phyloP scores from a whole-genome alignment of 768 basidiomycete species.

The Boletus rex-veris region DNA sequence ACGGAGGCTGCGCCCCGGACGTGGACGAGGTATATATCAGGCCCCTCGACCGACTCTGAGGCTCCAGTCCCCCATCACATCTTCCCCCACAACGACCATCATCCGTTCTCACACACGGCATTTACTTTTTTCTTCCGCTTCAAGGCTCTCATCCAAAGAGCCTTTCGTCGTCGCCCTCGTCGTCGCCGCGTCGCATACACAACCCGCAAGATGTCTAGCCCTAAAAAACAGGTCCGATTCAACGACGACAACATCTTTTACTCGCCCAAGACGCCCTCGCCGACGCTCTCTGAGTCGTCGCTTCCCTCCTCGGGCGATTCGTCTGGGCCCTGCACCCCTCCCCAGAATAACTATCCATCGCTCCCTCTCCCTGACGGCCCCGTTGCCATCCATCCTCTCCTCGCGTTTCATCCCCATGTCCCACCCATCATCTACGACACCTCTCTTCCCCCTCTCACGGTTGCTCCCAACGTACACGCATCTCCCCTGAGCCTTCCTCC shows the following conservation, averaged over 20 bases:
- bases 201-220: slow-evolving; percentile 17
- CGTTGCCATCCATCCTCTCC: slow-evolving; percentile 30
- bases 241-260: slow-evolving; percentile 32
- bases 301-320: slow-evolving; percentile 31
- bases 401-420: slow-evolving; percentile 27
- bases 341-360: slow-evolving; percentile 18
- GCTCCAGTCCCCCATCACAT: slow-evolving; percentile 1
- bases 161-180: slow-evolving; percentile 1
- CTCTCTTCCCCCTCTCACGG: slow-evolving; percentile 16
- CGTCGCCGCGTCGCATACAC: slow-evolving; percentile 8
- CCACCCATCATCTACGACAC: slow-evolving; percentile 22
- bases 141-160: slow-evolving; percentile 14
- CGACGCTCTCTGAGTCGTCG: slow-evolving; percentile 27
- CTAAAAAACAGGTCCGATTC: slow-evolving; percentile 31
- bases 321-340: slow-evolving; percentile 28
- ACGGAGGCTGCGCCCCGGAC: slow-evolving; percentile 29
- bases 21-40: slow-evolving; percentile 16
- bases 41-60: background rate
- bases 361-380: slow-evolving; percentile 27
- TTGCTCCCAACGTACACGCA: slow-evolving; percentile 24
- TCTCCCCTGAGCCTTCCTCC: slow-evolving; percentile 25
- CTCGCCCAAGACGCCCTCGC: slow-evolving; percentile 28
- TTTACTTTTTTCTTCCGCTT: slow-evolving; percentile 6
- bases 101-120: slow-evolving; percentile 18
- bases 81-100: slow-evolving; percentile 10